phyloP scores from a whole-genome alignment of 2,329 filamentous ascomycete genomes.

The Capronia americana region DNA sequence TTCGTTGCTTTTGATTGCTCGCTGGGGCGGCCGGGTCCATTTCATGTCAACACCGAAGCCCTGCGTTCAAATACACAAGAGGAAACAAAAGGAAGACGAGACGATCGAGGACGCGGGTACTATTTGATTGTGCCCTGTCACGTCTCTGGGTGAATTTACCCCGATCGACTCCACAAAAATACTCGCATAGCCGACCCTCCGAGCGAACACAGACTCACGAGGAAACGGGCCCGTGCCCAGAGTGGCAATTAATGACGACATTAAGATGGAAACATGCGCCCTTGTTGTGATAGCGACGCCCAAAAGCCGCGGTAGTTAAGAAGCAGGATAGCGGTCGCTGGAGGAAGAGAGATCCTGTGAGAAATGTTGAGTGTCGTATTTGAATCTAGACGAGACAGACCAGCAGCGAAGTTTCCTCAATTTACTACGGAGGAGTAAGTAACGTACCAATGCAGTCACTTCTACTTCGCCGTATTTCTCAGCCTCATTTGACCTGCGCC shows the following conservation, averaged over 20 bases:
- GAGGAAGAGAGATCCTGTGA: background rate
- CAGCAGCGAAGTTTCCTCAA: background rate
- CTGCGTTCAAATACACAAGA: background rate
- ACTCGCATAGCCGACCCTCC: background rate
- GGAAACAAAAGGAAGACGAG: background rate
- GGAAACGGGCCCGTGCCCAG: background rate
- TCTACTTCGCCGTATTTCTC: background rate
- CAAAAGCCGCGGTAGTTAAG: background rate
- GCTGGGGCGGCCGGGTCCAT: background rate
- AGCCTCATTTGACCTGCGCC: background rate
- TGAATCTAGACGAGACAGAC: too few species aligned
- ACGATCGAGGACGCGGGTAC: background rate
- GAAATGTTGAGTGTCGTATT: too few species aligned
- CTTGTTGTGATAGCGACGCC: too few species aligned
- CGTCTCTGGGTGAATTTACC: background rate
- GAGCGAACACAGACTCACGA: background rate
- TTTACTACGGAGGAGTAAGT: background rate
- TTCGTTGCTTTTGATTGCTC: background rate
- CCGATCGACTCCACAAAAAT: slow-evolving; percentile 1
- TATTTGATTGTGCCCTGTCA: background rate
- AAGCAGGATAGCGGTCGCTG: background rate
- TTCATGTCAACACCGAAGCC: background rate
- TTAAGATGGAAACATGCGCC: background rate
- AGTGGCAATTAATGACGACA: background rate
- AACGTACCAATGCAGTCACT: background rate